Base-by-base conservation (phyloP, 768 basidiomycete genomes). In the Cubamyces lactineus region DNA sequence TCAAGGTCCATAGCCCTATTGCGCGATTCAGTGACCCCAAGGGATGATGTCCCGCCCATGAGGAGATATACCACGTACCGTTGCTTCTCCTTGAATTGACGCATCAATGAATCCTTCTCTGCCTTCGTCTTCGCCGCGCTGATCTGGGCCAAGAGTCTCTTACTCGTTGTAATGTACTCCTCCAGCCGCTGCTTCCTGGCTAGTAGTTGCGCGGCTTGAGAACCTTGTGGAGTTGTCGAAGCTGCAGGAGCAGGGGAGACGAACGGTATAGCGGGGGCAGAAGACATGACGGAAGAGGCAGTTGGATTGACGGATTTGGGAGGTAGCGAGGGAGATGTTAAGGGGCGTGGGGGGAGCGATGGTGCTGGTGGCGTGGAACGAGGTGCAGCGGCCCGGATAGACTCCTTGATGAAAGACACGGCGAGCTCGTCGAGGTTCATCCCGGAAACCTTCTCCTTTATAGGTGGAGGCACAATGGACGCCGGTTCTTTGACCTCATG, bases 401-500 rank as follows among this genome's bases (percentile, higher is more conserved):
- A 79, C 72, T 85, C 82, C 0, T 80, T 77, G 59, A 87, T 86
- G 65, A 87, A 84, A 0, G 83, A 83, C 50, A 79, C 76, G 0
- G 85, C 85, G 38, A 87, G 72, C 50, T 84, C 81, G 41, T 85
- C 84, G 39, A 86, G 66, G n/a, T 49, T 59, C 43, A 58, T 26
- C 11, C 45, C 28, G 17, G 52, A 38, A 2, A 40, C 43, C 45
- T 51, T 34, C 12, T 28, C 45, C 15, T 56, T 51, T 8, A 28
- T 17, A 1, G 34, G 23, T 21, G 43, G 41, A 28, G 40, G 7
- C 6, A n/a, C 51, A 12, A 30, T 6, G 49, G 19, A 11, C 23
- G 12, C 19, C 5, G 19, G 40, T 1, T 30, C 73, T 17, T 38
- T 53, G 8, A 34, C 23, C 26, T 57, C 47, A 51, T 30, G 4